These are phyloP conservation scores for Licmophora abbreviata DNA, from an alignment of 108 stramenopile species.

Conservation along the genomic window DNA sequence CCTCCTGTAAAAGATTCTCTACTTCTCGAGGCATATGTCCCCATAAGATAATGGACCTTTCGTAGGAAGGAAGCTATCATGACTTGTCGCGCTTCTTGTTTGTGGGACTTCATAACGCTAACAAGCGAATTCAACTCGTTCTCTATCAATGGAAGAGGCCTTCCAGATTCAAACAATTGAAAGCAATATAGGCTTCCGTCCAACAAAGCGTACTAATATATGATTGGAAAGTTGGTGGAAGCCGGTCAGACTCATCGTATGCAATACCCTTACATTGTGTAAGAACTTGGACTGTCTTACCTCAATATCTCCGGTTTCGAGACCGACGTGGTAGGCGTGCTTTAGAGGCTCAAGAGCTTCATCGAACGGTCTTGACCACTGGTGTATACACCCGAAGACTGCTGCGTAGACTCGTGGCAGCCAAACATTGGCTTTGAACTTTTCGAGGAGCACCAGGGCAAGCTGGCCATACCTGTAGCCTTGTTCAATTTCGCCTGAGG, in stretches of 20 bases:
- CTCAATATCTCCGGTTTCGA: constrained; percentile 25
- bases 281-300: not conserved
- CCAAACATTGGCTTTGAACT: constrained; percentile 10
- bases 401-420: constrained; percentile 16
- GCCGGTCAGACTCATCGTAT: not conserved
- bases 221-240: not conserved
- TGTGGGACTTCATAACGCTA: constrained; percentile 6
- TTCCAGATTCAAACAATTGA: constrained; percentile 13
- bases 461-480: constrained; percentile 37
- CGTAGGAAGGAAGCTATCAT: not conserved
- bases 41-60: no score
- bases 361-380: constrained; percentile 9
- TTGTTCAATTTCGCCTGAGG: constrained; percentile 27
- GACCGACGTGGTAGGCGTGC: constrained; percentile 11
- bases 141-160: constrained; percentile 7
- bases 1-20: no score
- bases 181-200: constrained; percentile 12
- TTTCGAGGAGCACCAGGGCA: constrained; percentile 12
- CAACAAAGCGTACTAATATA: constrained; percentile 13
- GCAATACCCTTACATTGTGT: not conserved
- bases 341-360: constrained; percentile 10
- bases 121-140: constrained; percentile 12
- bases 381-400: constrained; percentile 14
- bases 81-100: constrained; percentile 8
- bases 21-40: no score